A percentile compares a stretch with the other conserved stretches of the same genome.
Conservation (phyloP, 306 rosid species). For the Gillenia trifoliata region DNA sequence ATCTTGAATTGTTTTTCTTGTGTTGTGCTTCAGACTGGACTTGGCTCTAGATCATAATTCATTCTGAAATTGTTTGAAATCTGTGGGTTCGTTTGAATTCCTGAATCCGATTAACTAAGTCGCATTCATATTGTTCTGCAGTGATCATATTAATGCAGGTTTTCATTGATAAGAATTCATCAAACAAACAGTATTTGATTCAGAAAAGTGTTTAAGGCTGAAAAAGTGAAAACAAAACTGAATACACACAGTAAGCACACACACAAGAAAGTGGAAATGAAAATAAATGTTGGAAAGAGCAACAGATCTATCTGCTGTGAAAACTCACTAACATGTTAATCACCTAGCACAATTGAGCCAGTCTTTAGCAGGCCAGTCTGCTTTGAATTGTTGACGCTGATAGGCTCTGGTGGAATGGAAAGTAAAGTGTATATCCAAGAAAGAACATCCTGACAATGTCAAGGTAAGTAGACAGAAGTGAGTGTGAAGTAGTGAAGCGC, state of each 20-base stretch:
- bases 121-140: background rate
- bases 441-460: conserved; percentile 86
- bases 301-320: conserved; percentile 31
- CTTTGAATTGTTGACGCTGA: conserved; percentile 40
- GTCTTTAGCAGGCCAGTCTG: conserved; percentile 28
- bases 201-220: conserved; percentile 8
- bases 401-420: conserved; percentile 40
- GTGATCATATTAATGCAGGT: background rate
- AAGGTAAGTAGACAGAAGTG: conserved; percentile 78
- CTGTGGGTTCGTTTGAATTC: background rate
- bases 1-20: background rate
- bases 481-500: conserved; percentile 88
- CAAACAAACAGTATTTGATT: conserved; percentile 17
- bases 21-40: background rate
- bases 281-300: conserved; percentile 18
- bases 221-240: conserved; percentile 19
- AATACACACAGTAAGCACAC: conserved; percentile 18
- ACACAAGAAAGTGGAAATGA: conserved; percentile 17
- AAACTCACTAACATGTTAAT: conserved; percentile 20
- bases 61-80: background rate
- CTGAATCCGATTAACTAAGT: background rate
- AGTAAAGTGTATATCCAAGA: conserved; percentile 57
- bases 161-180: conserved; percentile 1
- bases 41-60: too few relatives aligned
- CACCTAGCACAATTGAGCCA: conserved; percentile 48